Evolutionary conservation across 805 yeast genomes (phyloP), one percentile per base, ranked within the genome.

Genomic region (Barnettozyma sucrosica): DNA sequence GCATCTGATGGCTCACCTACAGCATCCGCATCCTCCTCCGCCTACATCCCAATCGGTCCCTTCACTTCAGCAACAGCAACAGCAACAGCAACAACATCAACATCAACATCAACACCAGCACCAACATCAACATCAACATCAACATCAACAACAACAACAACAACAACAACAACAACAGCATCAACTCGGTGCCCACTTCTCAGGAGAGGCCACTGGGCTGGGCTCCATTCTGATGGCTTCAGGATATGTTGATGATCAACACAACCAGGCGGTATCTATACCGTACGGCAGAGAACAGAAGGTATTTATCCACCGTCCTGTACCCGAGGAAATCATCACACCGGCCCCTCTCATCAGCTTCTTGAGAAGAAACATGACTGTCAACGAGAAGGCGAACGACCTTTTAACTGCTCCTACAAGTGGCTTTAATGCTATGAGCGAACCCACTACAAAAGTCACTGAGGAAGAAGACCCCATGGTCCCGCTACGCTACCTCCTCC

Each of bases 121-220:
- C n/a, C 40, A 7, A 20, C 42, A 25, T 7, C 40, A 34, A n/a
- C 44, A 19, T 24, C 44, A 34, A 20, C 20, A n/a, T 20, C 20
- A 43, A 9, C 36, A 38, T 9, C 43, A 20, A 21, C 28, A 20
- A 20, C 41, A n/a, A 24, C 41, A 7, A 10, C 37, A 34, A 3
- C 37, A 8, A 16, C 37, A 34, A 18, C 23, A 18, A 3, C 37
- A 34, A 3, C 21, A 4, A 18, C 37, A 37, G 37, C 36, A 26
- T 16, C 34, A 36, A 11, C 11, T 26, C 24, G 13, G 44, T 37
- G 19, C 21, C 28, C 21, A 32, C 8, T n/a, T 24, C 21, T 10
- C 28, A 33, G 33, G 18, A 41, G 43, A 8, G 46, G 46, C 7
- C 41, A 14, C 21, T 9, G 43, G 43, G 4, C n/a, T 40, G 43